Base-by-base conservation (phyloP, 2,329 filamentous ascomycete species). In the Fusarium sp. region DNA sequence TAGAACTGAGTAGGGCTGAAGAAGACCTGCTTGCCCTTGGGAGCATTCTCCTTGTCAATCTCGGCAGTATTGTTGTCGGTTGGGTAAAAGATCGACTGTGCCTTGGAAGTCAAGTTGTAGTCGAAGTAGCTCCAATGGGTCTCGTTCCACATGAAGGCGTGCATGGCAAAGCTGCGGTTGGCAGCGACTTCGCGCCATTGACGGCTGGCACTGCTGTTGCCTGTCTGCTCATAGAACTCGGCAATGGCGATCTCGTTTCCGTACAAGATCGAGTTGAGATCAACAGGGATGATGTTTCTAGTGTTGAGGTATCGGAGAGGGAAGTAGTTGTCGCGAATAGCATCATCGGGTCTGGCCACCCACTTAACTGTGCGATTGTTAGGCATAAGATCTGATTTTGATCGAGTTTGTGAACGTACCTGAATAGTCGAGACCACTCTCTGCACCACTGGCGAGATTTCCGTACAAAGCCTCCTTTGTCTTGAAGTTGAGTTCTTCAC, bases 201-300 rank as follows among this genome's bases (percentile, higher is more conserved):
- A 13, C 82, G 79, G 6, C 88, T 87, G 4, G 82, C 86, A 2
- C 83, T 85, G 36, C 80, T 76, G 78, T 91, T 88, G 62, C 88
- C 88, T 0, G 84, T 83, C 28, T 81, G 78, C 45, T 85, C 83
- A 70, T 89, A 84, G 78, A 91, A 91, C 6, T 82, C 76, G 17
- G 88, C 84, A 59, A 93, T 90, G 57, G 86, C 84, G 5, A 88
- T 82, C 76, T 93, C 91, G 72, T 91, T 92, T 75, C 86, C 86
- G 79, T 92, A 93, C 14, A 93, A 81, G 49, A 93, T 92, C 3
- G 90, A 89, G 80, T 93, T 93, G 70, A 93, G 85, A 63, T 92
- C 91, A 5, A 93, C 89, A 4, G 90, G 89, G 4, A 93, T 82
- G 17, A 88, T 85, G 51, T 89, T 85, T 64, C 83, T 82, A 12